Evolutionary conservation across 768 basidiomycete genomes (phyloP).

Genomic region (Peribolospora kevripleyi): DNA sequence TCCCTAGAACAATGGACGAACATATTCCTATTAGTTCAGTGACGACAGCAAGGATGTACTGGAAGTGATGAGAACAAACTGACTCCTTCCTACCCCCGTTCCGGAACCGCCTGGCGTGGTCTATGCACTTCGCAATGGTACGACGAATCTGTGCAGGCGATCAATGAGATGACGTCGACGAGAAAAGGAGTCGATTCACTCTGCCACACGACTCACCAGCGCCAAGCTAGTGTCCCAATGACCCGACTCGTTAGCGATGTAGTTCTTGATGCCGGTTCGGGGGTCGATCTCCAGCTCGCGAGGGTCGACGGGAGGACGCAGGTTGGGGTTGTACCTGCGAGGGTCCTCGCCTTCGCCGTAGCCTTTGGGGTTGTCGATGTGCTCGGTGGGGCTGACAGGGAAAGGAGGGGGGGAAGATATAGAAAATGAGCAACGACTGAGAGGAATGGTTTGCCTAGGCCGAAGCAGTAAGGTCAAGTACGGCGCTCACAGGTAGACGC

Average conservation of each 20-base stretch:
- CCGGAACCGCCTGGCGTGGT: constrained; percentile 40
- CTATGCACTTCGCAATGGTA: constrained; percentile 51
- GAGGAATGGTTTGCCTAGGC: no score
- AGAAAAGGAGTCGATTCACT: not conserved
- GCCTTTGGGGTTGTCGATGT: constrained; percentile 23
- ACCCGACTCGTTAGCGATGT: constrained; percentile 49
- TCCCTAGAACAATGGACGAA: constrained; percentile 3
- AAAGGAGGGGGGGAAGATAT: no score
- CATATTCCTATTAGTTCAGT: no score
- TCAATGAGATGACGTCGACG: not conserved
- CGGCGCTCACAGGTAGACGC: constrained; percentile 18
- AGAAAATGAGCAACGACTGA: no score
- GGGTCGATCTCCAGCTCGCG: constrained; percentile 65
- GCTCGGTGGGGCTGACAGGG: constrained; percentile 14
- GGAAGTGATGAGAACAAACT: not conserved
- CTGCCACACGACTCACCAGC: constrained; percentile 24
- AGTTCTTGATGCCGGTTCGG: constrained; percentile 79
- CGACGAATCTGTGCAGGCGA: constrained; percentile 22
- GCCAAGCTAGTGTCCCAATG: constrained; percentile 73
- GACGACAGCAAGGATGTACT: no score
- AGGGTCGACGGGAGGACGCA: constrained; percentile 64
- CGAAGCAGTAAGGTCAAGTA: not conserved
- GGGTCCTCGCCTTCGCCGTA: constrained; percentile 34
- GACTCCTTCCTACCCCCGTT: constrained; percentile 28
- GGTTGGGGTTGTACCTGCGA: constrained; percentile 42